phyloP scores from a whole-genome alignment of 2,329 filamentous ascomycete genomes.

The Cryphonectria naterciae region DNA sequence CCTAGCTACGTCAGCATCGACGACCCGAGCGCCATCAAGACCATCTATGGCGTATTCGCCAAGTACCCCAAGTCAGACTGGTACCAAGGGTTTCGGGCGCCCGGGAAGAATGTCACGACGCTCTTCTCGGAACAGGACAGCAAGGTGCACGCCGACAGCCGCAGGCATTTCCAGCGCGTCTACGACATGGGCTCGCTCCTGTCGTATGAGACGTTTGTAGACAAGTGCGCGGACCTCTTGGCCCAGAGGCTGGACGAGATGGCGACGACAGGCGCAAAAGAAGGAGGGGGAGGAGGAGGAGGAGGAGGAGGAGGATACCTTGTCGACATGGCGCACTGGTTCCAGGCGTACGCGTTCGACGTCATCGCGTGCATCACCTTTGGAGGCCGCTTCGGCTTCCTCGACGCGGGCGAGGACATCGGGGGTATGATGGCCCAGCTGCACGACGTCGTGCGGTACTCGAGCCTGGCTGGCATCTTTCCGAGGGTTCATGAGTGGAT shows the following conservation, averaged over 20 bases:
- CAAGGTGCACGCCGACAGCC: constrained; percentile 41
- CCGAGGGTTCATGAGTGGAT: constrained; percentile 18
- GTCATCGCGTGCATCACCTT: constrained; percentile 56
- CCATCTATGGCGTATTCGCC: constrained; percentile 46
- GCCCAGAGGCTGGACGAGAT: constrained; percentile 43
- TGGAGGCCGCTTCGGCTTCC: constrained; percentile 46
- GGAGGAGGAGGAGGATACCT: constrained; percentile 19
- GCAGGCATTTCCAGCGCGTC: constrained; percentile 47
- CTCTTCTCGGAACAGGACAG: constrained; percentile 42
- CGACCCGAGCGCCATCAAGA: constrained; percentile 42
- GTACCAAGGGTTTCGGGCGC: constrained; percentile 35
- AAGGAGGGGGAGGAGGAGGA: neutral
- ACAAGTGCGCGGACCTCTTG: constrained; percentile 50
- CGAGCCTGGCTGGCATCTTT: constrained; percentile 22
- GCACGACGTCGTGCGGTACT: constrained; percentile 17
- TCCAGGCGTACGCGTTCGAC: constrained; percentile 55
- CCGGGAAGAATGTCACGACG: constrained; percentile 32
- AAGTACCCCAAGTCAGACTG: constrained; percentile 44
- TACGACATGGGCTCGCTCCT: constrained; percentile 54
- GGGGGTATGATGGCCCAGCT: constrained; percentile 40
- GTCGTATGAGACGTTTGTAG: constrained; percentile 53
- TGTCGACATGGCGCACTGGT: constrained; percentile 47
- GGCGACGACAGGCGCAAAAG: constrained; percentile 31
- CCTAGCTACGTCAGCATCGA: constrained; percentile 47
- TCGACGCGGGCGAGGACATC: constrained; percentile 51